These are phyloP conservation scores for Sclerotinia spermophila DNA, from an alignment of 2,329 filamentous ascomycete genomes.

Conservation along the genomic window DNA sequence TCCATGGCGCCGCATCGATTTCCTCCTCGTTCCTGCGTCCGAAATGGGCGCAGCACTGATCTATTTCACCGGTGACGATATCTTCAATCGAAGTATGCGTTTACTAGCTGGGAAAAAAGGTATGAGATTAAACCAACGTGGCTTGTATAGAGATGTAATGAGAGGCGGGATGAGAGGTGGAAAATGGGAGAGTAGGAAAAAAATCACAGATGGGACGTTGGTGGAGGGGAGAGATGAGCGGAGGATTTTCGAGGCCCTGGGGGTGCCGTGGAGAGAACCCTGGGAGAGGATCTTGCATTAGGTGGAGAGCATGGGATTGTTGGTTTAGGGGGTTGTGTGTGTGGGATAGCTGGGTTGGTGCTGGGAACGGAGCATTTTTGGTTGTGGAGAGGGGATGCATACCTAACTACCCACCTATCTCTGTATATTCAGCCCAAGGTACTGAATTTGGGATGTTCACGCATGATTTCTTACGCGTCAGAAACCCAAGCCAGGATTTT, in stretches of 20 bases:
- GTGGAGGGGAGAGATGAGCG: constrained; percentile 73
- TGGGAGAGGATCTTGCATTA: constrained; percentile 68
- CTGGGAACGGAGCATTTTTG: neutral
- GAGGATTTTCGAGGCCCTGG: constrained; percentile 75
- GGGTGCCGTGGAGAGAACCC: constrained; percentile 80
- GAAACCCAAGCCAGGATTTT: neutral
- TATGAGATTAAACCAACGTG: constrained; percentile 81
- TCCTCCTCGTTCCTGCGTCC: constrained; percentile 74
- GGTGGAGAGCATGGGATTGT: too few species aligned
- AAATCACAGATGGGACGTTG: constrained; percentile 63
- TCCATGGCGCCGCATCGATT: constrained; percentile 77
- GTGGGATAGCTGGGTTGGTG: too few species aligned
- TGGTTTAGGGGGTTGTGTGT: neutral
- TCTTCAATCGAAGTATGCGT: constrained; percentile 86
- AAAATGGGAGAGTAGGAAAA: constrained; percentile 46
- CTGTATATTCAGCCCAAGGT: neutral
- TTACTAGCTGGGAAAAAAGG: constrained; percentile 74
- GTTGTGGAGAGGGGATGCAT: neutral
- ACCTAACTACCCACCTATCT: too few species aligned
- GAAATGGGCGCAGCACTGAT: constrained; percentile 81
- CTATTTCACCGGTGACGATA: constrained; percentile 95
- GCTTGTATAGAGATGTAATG: constrained; percentile 69
- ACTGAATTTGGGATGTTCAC: neutral
- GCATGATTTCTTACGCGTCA: neutral
- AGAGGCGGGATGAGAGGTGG: constrained; percentile 51